These are phyloP conservation scores for Leptographium radiaticola DNA, from an alignment of 2,329 filamentous ascomycete species.

Conservation along the genomic window DNA sequence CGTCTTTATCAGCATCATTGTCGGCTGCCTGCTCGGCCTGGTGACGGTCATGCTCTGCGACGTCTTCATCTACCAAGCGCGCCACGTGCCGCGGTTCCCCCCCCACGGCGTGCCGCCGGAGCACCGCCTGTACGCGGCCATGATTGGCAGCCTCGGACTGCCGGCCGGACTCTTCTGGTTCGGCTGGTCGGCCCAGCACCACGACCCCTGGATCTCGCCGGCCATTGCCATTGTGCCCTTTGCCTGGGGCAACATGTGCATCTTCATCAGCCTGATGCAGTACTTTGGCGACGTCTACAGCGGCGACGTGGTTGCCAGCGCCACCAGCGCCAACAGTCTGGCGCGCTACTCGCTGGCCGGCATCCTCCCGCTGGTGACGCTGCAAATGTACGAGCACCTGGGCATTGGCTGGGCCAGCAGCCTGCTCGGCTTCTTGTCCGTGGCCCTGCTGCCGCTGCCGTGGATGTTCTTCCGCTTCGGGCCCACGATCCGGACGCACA, in stretches of 20 bases:
- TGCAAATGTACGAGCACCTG: conserved; percentile 36
- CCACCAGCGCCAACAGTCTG: conserved; percentile 45
- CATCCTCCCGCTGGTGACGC: conserved; percentile 46
- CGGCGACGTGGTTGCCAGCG: conserved; percentile 40
- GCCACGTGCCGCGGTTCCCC: conserved; percentile 19
- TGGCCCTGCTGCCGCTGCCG: conserved; percentile 35
- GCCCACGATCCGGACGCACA: conserved; percentile 23
- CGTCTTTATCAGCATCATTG: conserved; percentile 31
- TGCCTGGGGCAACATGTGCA: conserved; percentile 45
- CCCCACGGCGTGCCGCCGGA: conserved; percentile 33
- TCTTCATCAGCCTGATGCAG: conserved; percentile 40
- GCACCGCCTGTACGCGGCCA: conserved; percentile 43
- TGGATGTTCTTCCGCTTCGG: conserved; percentile 40
- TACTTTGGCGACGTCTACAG: conserved; percentile 46
- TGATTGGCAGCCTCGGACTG: conserved; percentile 41
- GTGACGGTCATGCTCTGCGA: conserved; percentile 28
- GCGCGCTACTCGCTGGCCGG: conserved; percentile 41
- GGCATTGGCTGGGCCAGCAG: conserved; percentile 34
- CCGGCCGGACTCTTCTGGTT: conserved; percentile 47
- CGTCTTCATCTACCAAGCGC: conserved; percentile 24
- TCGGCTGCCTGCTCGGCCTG: conserved; percentile 31
- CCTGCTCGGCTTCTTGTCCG: conserved; percentile 31
- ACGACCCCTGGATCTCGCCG: conserved; percentile 36
- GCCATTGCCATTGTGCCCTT: conserved; percentile 40
- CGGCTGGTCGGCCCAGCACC: conserved; percentile 37